phyloP scores from a whole-genome alignment of 805 yeast genomes.

The Ogataea trehaloabstinens region DNA sequence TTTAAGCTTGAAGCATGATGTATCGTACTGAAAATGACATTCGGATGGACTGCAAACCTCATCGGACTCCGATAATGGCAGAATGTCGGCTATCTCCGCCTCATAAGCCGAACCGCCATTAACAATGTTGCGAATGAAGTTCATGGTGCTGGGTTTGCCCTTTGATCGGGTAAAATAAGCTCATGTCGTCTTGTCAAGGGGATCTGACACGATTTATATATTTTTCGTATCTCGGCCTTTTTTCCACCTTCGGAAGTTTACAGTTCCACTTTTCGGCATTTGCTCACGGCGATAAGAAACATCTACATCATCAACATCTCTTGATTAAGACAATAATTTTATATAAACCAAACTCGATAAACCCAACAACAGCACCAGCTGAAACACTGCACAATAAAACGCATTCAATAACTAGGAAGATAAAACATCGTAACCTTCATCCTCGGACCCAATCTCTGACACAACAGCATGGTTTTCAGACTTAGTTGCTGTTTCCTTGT shows the following conservation, averaged over 20 bases:
- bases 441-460: background rate
- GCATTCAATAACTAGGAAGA: conserved; percentile 9
- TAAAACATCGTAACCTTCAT: conserved; percentile 24
- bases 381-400: too few relatives aligned
- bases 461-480: conserved; percentile 1
- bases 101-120: conserved; percentile 12
- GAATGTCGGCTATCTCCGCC: conserved; percentile 33
- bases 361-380: too few relatives aligned
- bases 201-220: too few relatives aligned
- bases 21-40: conserved; percentile 38
- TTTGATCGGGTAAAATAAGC: background rate
- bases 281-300: too few relatives aligned
- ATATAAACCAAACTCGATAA: too few relatives aligned
- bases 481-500: background rate
- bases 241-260: too few relatives aligned
- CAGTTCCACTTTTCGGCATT: too few relatives aligned
- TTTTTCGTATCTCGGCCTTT: too few relatives aligned
- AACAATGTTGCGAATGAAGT: conserved; percentile 22
- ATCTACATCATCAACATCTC: too few relatives aligned
- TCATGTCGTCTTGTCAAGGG: conserved; percentile 1
- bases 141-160: background rate
- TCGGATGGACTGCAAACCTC: conserved; percentile 48
- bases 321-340: too few relatives aligned
- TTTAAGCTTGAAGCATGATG: conserved; percentile 38
- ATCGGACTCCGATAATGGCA: conserved; percentile 49